phyloP scores from a whole-genome alignment of 1,139 yeast species.

The Taphrina populina region DNA sequence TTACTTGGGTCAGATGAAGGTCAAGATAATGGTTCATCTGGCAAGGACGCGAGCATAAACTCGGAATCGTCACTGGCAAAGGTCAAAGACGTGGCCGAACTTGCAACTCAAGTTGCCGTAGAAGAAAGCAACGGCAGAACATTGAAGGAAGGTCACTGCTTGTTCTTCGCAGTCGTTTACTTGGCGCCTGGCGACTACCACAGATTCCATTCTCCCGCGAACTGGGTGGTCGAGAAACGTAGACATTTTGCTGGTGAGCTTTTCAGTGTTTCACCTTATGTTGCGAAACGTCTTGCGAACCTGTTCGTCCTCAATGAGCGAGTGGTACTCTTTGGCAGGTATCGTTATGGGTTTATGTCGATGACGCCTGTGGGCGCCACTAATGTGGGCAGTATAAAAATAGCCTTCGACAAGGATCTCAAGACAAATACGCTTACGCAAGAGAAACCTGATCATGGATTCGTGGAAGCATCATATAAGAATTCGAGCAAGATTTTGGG shows the following conservation, averaged over 20 bases:
- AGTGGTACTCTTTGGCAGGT: slow-evolving; percentile 89
- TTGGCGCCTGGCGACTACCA: slow-evolving; percentile 99
- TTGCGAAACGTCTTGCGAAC: slow-evolving; percentile 81
- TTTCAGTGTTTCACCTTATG: slow-evolving; percentile 94
- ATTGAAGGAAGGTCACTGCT: slow-evolving; percentile 53
- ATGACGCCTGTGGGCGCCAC: slow-evolving; percentile 99
- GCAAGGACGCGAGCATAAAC: slow-evolving; percentile 38
- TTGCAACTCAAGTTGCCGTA: slow-evolving; percentile 29
- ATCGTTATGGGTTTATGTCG: slow-evolving; percentile 96
- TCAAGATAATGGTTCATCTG: slow-evolving; percentile 42
- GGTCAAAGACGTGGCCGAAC: slow-evolving; percentile 24
- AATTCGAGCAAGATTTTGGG: slow-evolving; percentile 76
- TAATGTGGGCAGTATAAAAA: slow-evolving; percentile 90
- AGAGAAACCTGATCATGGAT: slow-evolving; percentile 53
- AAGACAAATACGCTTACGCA: slow-evolving; percentile 58
- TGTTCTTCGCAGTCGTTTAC: slow-evolving; percentile 87
- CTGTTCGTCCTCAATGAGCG: slow-evolving; percentile 90
- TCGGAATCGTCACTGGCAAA: slow-evolving; percentile 4
- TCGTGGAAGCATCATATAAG: slow-evolving; percentile 90
- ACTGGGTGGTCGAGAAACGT: slow-evolving; percentile 92
- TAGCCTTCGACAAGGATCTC: slow-evolving; percentile 88
- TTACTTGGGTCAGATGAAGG: slow-evolving; percentile 47
- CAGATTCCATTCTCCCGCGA: slow-evolving; percentile 91
- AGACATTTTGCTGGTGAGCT: slow-evolving; percentile 96
- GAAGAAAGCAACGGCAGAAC: slow-evolving; percentile 19